Evolutionary conservation across 495 filamentous ascomycete species (phyloP), one percentile per base, ranked within the genome.

Genomic region (Tricharina praecox): DNA sequence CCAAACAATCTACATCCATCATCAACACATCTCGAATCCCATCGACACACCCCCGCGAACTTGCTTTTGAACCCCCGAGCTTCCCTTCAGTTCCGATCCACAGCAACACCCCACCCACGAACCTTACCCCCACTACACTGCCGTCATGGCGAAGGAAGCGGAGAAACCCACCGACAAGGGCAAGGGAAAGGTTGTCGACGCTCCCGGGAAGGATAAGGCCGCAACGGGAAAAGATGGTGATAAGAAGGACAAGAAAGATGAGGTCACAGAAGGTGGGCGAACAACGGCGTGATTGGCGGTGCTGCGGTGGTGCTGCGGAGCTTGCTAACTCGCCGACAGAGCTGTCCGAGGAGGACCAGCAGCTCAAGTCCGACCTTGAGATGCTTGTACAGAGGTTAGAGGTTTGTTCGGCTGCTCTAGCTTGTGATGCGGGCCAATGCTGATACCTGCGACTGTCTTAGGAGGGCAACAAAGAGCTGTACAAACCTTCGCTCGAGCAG

Each of bases 361-460:
- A 93, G 67, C 76, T 99, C 57, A 99, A 96, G 70, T 84, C 74
- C 61, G 92, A 96, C 68, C 82, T 99, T 45, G 90, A 99, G 59
- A 95, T 95, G 92, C 73, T 96, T 24, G 88, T 95, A 10, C 87
- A 96, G 65, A 75, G 92, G 60, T 69, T 99, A 73, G 83, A 80
- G 67, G 87, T 94, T 72, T 48, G 71, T 53, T 32, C 21, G 20
- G 47, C 59, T 30, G 36, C 46, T 5, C 18, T 36, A 37, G 23
- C n/a, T 10, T 38, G 42, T 21, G 16, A 19, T 2, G 47, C 47
- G 45, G 41, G 25, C 54, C 58, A 47, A 60, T 47, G 43, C 53
- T 53, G 45, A 58, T 51, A 49, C 53, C 37, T 10, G 10, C 2
- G 37, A 48, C 43, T 43, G 9, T 35, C 51, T 37, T 65, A 94